phyloP scores from a whole-genome alignment of 169 alveolate genomes.

The Eimeria praecox region DNA sequence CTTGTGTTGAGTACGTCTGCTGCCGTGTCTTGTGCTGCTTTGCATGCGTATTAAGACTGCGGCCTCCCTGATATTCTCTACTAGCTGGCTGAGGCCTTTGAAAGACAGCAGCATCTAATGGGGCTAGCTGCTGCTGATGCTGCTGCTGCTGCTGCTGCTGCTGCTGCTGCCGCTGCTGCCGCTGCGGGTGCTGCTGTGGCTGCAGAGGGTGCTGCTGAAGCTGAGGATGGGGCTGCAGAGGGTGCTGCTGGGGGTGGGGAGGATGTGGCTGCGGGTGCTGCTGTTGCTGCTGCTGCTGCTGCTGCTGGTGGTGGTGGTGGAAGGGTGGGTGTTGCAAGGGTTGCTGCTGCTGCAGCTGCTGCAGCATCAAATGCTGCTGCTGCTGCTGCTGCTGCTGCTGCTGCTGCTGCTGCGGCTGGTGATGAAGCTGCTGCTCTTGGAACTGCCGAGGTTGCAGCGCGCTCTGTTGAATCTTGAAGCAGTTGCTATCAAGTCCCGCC shows the following conservation, averaged over 20 bases:
- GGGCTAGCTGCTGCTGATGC: constrained; percentile 4
- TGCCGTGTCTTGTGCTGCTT: not conserved
- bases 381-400: constrained; percentile 1
- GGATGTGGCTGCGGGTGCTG: too few species aligned
- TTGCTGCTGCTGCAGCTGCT: not conserved
- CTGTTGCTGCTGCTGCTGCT: not conserved
- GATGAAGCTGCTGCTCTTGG: not conserved
- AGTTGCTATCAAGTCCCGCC: not conserved
- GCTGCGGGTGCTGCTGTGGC: too few species aligned
- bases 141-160: constrained; percentile 25
- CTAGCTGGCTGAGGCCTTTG: too few species aligned
- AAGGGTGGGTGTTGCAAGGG: not conserved
- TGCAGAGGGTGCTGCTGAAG: too few species aligned
- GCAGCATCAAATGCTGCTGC: too few species aligned
- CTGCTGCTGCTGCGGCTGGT: not conserved
- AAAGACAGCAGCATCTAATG: too few species aligned
- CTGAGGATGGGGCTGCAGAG: too few species aligned
- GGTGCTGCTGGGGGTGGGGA: too few species aligned
- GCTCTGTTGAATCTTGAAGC: not conserved
- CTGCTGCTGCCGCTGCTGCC: not conserved
- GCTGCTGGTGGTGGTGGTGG: not conserved
- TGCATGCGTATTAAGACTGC: too few species aligned
- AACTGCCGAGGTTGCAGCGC: not conserved
- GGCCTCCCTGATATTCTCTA: too few species aligned
- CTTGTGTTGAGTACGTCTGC: not conserved